Conservation (phyloP, 2,329 filamentous ascomycete genomes). For the Neurospora sp. region DNA sequence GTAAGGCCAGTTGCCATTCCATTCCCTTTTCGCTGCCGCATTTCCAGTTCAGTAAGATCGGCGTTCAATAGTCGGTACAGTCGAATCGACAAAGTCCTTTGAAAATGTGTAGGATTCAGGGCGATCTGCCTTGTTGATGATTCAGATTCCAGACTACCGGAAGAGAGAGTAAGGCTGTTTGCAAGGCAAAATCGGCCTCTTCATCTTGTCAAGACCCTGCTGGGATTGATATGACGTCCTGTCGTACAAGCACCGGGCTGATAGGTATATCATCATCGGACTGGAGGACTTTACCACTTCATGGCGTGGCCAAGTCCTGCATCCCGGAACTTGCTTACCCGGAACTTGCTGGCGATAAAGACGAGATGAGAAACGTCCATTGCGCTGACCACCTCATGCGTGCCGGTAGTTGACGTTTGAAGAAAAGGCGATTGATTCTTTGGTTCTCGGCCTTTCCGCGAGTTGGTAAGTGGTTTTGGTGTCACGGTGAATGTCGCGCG, state of each 20-base stretch:
- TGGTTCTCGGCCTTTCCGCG: background rate
- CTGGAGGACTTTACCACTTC: background rate
- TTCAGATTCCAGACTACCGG: background rate
- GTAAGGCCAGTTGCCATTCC: background rate
- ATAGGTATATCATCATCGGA: background rate
- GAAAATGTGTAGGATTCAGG: background rate
- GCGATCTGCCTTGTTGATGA: background rate
- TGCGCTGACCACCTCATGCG: background rate
- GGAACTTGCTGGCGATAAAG: background rate
- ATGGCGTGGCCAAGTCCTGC: background rate
- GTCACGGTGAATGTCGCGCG: background rate
- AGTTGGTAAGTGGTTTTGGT: background rate
- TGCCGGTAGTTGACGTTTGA: background rate
- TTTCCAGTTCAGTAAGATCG: background rate
- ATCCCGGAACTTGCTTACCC: background rate
- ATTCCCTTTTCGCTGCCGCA: background rate
- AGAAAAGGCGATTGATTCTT: background rate
- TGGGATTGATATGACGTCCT: background rate
- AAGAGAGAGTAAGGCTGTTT: background rate
- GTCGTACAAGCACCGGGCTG: background rate
- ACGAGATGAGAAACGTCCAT: background rate
- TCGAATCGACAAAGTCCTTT: background rate
- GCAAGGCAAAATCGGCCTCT: background rate
- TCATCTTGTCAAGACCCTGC: background rate
- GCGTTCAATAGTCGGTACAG: background rate